Evolutionary conservation across 805 yeast species (phyloP).

Genomic region (Torulaspora maleeae): DNA sequence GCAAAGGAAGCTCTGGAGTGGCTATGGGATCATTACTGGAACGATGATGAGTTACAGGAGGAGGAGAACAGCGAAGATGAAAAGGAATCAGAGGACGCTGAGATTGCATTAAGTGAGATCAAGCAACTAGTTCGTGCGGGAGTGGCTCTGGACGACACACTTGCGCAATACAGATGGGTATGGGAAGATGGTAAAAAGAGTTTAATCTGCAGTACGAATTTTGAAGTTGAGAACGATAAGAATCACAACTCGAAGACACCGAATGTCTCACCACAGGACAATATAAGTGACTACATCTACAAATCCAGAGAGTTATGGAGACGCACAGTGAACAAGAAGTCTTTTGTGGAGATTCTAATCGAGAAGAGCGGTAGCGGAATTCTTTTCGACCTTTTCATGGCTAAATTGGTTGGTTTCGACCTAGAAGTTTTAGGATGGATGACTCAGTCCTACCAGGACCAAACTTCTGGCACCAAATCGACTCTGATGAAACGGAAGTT

Average conservation of each 20-base stretch:
- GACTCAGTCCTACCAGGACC: conserved; percentile 4
- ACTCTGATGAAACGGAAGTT: conserved; percentile 8
- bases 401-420: conserved; percentile 20
- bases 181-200: conserved; percentile 18
- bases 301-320: conserved; percentile 22
- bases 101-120: conserved; percentile 1
- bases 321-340: conserved; percentile 6
- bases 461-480: neutral
- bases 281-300: conserved; percentile 14
- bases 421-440: conserved; percentile 18
- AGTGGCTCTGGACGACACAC: conserved; percentile 2
- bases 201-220: conserved; percentile 25
- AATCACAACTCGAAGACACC: conserved; percentile 43
- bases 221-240: conserved; percentile 47
- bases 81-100: conserved; percentile 15
- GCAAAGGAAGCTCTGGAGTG: conserved; percentile 62
- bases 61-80: conserved; percentile 19
- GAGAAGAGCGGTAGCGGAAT: conserved; percentile 11
- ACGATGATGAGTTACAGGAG: conserved; percentile 28
- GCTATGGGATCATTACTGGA: conserved; percentile 76
- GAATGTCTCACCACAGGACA: conserved; percentile 12
- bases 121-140: conserved; percentile 6
- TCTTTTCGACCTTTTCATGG: conserved; percentile 16
- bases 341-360: conserved; percentile 14
- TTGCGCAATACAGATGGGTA: conserved; percentile 16